Evolutionary conservation across 2,329 filamentous ascomycete species (phyloP).

Genomic region (Davidsoniella neocaledoniae): DNA sequence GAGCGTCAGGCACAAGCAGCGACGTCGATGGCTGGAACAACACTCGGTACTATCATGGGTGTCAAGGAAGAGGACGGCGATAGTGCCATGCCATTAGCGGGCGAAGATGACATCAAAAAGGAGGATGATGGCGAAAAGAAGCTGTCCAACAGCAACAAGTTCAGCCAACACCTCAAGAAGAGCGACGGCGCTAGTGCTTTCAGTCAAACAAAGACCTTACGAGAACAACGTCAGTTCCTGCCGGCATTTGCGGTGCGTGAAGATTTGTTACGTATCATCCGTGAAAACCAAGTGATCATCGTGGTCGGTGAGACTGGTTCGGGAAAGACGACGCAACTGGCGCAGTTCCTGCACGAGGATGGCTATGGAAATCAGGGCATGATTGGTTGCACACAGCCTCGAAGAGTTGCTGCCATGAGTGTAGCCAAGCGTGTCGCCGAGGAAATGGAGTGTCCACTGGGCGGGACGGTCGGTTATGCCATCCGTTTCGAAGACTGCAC

Average conservation of each 20-base stretch:
- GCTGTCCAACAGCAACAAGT: slow-evolving; percentile 45
- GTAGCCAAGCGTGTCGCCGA: slow-evolving; percentile 96
- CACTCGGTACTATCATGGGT: slow-evolving; percentile 87
- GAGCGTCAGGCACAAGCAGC: slow-evolving; percentile 91
- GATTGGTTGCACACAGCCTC: slow-evolving; percentile 92
- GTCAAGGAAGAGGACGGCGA: slow-evolving; percentile 85
- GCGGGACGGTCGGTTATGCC: slow-evolving; percentile 79
- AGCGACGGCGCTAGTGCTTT: slow-evolving; percentile 75
- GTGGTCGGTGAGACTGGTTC: slow-evolving; percentile 96
- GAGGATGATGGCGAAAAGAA: slow-evolving; percentile 16
- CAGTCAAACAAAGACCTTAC: slow-evolving; percentile 76
- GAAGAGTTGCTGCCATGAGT: slow-evolving; percentile 96
- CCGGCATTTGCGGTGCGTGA: slow-evolving; percentile 94
- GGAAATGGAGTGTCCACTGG: slow-evolving; percentile 90
- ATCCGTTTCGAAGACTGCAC: slow-evolving; percentile 98
- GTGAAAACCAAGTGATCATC: slow-evolving; percentile 93
- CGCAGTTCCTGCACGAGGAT: slow-evolving; percentile 90
- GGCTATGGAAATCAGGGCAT: slow-evolving; percentile 76
- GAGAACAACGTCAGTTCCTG: slow-evolving; percentile 81
- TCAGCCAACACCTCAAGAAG: slow-evolving; percentile 79
- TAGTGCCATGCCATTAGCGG: slow-evolving; percentile 62
- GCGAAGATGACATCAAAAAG: slow-evolving; percentile 49
- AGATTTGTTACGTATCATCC: slow-evolving; percentile 75
- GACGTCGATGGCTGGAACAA: slow-evolving; percentile 80
- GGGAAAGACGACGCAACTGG: slow-evolving; percentile 92